These are phyloP conservation scores for Citrus sp. DNA, from an alignment of 345 rosid genomes.

Conservation along the genomic window DNA sequence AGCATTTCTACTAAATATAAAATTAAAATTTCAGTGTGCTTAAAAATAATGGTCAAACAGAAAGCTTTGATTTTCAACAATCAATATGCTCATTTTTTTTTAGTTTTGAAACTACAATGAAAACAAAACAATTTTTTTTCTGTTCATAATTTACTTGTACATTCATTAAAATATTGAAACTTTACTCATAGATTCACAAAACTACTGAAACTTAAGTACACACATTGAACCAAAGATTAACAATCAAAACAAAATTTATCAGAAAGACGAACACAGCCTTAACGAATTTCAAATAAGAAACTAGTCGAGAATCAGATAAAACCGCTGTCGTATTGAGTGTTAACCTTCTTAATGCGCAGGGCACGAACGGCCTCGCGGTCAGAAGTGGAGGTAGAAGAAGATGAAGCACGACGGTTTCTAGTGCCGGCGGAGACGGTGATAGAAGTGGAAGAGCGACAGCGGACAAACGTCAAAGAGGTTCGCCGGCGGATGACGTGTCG, in stretches of 20 bases:
- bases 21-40: neutral
- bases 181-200: neutral
- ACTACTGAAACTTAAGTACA: neutral
- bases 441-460: constrained; percentile 2
- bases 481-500: constrained; percentile 26
- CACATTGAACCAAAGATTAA: neutral
- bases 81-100: neutral
- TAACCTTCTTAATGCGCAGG: constrained; percentile 80
- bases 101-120: neutral
- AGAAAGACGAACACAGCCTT: neutral
- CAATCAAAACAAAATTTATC: neutral
- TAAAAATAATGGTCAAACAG: neutral
- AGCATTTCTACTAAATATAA: neutral
- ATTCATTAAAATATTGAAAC: neutral
- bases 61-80: too few relatives aligned
- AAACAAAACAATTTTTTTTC: too few relatives aligned
- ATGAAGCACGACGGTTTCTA: constrained; percentile 52
- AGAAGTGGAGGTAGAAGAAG: constrained; percentile 65
- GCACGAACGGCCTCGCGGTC: constrained; percentile 91
- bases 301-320: too few relatives aligned
- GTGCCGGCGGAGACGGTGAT: constrained; percentile 31
- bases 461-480: neutral
- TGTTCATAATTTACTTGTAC: neutral
- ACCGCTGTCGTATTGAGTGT: too few relatives aligned
- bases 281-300: neutral